phyloP scores from a whole-genome alignment of 352 stramenopile species.

The Albugo candida region DNA sequence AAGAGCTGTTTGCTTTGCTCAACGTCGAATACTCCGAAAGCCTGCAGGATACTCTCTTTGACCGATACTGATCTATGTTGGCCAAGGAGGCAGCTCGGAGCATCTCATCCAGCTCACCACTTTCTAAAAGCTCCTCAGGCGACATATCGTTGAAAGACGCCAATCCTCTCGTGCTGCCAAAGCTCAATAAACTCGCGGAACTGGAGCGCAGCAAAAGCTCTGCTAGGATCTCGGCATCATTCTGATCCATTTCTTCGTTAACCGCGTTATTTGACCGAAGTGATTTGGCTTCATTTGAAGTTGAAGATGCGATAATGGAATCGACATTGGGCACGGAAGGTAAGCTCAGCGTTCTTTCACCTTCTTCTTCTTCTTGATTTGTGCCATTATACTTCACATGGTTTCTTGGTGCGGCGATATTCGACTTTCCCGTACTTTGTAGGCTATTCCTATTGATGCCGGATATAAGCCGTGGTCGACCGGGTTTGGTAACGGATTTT shows the following conservation, averaged over 20 bases:
- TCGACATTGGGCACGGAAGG: too few species aligned
- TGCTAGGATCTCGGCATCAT: slow-evolving; percentile 45
- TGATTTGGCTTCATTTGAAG: too few species aligned
- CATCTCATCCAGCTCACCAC: slow-evolving; percentile 66
- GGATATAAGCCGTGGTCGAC: slow-evolving; percentile 38
- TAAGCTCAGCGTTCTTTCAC: too few species aligned
- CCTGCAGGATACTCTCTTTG: too few species aligned
- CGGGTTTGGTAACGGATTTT: slow-evolving; percentile 49
- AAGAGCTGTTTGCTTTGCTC: too few species aligned
- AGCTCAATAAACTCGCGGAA: slow-evolving; percentile 50
- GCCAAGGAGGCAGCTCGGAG: slow-evolving; percentile 46
- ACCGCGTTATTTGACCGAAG: slow-evolving; percentile 29
- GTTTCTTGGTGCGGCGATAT: too few species aligned
- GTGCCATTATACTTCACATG: too few species aligned
- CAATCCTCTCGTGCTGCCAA: slow-evolving; percentile 24
- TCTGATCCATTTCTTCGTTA: slow-evolving; percentile 32
- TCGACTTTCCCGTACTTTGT: slow-evolving; percentile 9
- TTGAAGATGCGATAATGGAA: too few species aligned
- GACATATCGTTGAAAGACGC: slow-evolving; percentile 54
- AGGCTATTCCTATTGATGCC: slow-evolving; percentile 27
- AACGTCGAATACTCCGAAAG: too few species aligned
- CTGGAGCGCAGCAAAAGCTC: slow-evolving; percentile 35
- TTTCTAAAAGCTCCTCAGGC: slow-evolving; percentile 49
- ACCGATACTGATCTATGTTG: slow-evolving; percentile 8
- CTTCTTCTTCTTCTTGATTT: not conserved